A percentile compares a stretch with the other conserved stretches of the same genome.
Evolutionary conservation across 208 protist genomes (phyloP).

Genomic region (Pavlovales sp.): DNA sequence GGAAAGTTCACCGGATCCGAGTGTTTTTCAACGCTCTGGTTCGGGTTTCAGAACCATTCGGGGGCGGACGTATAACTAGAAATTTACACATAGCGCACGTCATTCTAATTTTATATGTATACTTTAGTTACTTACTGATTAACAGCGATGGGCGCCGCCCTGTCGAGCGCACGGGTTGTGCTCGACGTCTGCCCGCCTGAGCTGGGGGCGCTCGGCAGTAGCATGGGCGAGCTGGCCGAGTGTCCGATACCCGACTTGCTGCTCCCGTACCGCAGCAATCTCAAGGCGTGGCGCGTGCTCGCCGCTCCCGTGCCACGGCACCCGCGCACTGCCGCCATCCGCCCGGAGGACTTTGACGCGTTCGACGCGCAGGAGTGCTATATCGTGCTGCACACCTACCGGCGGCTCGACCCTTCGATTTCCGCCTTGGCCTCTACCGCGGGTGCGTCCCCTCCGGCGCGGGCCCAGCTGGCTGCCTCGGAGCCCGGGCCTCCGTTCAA

Average conservation of each 20-base stretch:
- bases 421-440: not conserved
- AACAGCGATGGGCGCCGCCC: not conserved
- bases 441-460: not conserved
- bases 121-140: too few relatives aligned
- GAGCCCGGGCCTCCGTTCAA: not conserved
- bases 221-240: not conserved
- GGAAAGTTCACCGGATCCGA: too few relatives aligned
- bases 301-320: not conserved
- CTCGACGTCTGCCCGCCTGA: not conserved
- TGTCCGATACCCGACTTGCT: too few relatives aligned
- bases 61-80: too few relatives aligned
- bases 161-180: not conserved
- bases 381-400: slow-evolving; percentile 22
- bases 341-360: not conserved
- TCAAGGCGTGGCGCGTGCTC: slow-evolving; percentile 28
- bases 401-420: not conserved
- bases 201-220: not conserved
- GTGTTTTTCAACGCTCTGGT: too few relatives aligned
- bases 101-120: too few relatives aligned
- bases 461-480: not conserved
- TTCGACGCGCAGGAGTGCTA: slow-evolving; percentile 32
- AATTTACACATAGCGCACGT: too few relatives aligned
- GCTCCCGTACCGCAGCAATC: slow-evolving; percentile 1
- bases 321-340: not conserved
- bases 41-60: too few relatives aligned